These are phyloP conservation scores for Aspergillus indologenus DNA, from an alignment of 495 filamentous ascomycete species.

Conservation along the genomic window DNA sequence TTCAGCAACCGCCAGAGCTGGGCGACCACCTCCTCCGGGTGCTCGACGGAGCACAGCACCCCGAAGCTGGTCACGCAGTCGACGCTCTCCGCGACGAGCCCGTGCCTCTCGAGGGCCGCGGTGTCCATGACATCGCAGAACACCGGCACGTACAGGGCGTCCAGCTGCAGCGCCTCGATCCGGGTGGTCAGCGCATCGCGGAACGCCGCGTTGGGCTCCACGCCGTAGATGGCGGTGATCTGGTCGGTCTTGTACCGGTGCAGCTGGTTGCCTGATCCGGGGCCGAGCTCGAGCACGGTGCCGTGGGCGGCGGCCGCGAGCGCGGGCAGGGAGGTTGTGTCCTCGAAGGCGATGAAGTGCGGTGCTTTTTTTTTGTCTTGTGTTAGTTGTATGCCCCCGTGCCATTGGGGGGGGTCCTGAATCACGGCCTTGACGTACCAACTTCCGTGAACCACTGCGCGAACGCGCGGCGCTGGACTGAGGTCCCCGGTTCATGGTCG, in stretches of 20 bases:
- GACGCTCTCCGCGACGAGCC: slow-evolving; percentile 37
- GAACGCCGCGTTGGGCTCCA: slow-evolving; percentile 42
- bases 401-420: not conserved
- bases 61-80: slow-evolving; percentile 30
- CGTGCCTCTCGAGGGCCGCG: slow-evolving; percentile 29
- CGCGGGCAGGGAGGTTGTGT: slow-evolving; percentile 39
- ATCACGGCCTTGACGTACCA: not conserved
- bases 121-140: slow-evolving; percentile 37
- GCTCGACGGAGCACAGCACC: slow-evolving; percentile 28
- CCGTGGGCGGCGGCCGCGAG: slow-evolving; percentile 38
- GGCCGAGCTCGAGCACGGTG: slow-evolving; percentile 47
- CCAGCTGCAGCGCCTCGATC: slow-evolving; percentile 23
- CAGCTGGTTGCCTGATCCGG: slow-evolving; percentile 47
- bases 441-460: not conserved
- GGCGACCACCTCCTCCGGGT: slow-evolving; percentile 23
- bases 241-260: slow-evolving; percentile 33
- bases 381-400: not conserved
- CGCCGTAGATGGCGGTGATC: slow-evolving; percentile 38
- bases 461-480: not conserved
- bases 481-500: not conserved
- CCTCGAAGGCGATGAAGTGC: slow-evolving; percentile 37
- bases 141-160: slow-evolving; percentile 40
- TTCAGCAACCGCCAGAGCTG: slow-evolving; percentile 29
- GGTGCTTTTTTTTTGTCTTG: not conserved
- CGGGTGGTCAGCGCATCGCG: slow-evolving; percentile 21